Conservation (phyloP, 495 filamentous ascomycete genomes). For the Lasiosphaeriaceae sp. region DNA sequence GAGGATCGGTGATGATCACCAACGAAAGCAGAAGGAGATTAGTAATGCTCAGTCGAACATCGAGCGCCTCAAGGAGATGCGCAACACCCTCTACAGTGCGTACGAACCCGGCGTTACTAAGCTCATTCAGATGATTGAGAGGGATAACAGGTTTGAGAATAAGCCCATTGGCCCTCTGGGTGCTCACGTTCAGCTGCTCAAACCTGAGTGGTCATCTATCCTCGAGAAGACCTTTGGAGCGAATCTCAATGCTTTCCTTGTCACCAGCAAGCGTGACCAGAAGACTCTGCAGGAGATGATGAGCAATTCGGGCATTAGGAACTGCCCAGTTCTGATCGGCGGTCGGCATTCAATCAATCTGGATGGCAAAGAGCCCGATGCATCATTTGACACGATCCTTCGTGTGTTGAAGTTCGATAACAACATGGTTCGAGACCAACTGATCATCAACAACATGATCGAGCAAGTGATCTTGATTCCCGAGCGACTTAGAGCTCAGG, state of each 20-base stretch:
- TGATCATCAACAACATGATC: slow-evolving; percentile 78
- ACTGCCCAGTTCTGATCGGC: slow-evolving; percentile 64
- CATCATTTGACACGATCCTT: slow-evolving; percentile 68
- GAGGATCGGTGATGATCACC: slow-evolving; percentile 32
- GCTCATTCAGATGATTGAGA: slow-evolving; percentile 62
- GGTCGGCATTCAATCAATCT: slow-evolving; percentile 57
- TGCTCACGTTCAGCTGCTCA: slow-evolving; percentile 63
- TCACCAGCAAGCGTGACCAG: slow-evolving; percentile 69
- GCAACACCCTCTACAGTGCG: slow-evolving; percentile 35
- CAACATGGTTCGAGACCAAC: slow-evolving; percentile 66
- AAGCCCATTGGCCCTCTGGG: slow-evolving; percentile 85
- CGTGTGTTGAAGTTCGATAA: slow-evolving; percentile 79
- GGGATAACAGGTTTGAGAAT: slow-evolving; percentile 60
- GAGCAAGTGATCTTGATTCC: slow-evolving; percentile 82
- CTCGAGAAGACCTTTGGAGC: slow-evolving; percentile 69
- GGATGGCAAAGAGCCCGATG: slow-evolving; percentile 66
- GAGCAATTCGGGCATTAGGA: slow-evolving; percentile 48
- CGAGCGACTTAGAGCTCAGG: slow-evolving; percentile 57
- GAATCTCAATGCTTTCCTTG: slow-evolving; percentile 70
- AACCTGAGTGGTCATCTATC: slow-evolving; percentile 80
- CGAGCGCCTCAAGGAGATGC: slow-evolving; percentile 25
- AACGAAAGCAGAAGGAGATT: slow-evolving; percentile 44
- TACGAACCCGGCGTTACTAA: slow-evolving; percentile 60
- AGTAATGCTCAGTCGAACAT: slow-evolving; percentile 43
- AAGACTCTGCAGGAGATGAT: slow-evolving; percentile 59